phyloP scores from a whole-genome alignment of 73 alveolate species.

The Urostyla sp. region DNA sequence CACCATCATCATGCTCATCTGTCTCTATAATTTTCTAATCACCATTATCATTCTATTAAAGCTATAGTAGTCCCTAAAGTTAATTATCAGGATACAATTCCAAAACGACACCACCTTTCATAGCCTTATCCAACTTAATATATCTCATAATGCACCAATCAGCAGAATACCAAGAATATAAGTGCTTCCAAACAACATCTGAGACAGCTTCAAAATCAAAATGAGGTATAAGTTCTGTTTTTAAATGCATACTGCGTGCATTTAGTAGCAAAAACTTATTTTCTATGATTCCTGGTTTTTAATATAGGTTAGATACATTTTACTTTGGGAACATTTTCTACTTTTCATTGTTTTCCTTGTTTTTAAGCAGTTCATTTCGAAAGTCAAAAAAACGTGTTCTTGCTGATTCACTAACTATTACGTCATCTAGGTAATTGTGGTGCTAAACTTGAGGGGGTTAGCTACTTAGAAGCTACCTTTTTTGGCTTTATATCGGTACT shows the following conservation, averaged over 20 bases:
- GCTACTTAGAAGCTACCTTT: too few species aligned
- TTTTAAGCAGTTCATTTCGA: not conserved
- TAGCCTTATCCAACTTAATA: slow-evolving; percentile 25
- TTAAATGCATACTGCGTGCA: slow-evolving; percentile 22
- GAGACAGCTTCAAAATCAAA: slow-evolving; percentile 51
- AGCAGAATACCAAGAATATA: slow-evolving; percentile 54
- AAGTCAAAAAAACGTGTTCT: not conserved
- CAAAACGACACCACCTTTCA: not conserved
- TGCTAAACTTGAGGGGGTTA: too few species aligned
- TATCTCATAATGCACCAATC: slow-evolving; percentile 47
- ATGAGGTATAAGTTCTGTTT: slow-evolving; percentile 29
- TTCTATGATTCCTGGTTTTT: slow-evolving; percentile 45
- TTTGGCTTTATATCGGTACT: too few species aligned
- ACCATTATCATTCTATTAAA: too few species aligned
- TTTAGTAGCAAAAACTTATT: slow-evolving; percentile 35
- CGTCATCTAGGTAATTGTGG: too few species aligned
- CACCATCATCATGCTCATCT: too few species aligned
- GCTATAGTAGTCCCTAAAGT: too few species aligned
- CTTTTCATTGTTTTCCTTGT: slow-evolving; percentile 7
- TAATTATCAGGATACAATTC: slow-evolving; percentile 56
- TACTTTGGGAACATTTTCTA: not conserved
- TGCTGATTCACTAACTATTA: too few species aligned
- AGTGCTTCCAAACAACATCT: slow-evolving; percentile 41
- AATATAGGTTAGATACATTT: not conserved
- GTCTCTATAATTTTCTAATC: too few species aligned